Evolutionary conservation across 352 stramenopile species (phyloP).

Genomic region (Vaucheria bursata): DNA sequence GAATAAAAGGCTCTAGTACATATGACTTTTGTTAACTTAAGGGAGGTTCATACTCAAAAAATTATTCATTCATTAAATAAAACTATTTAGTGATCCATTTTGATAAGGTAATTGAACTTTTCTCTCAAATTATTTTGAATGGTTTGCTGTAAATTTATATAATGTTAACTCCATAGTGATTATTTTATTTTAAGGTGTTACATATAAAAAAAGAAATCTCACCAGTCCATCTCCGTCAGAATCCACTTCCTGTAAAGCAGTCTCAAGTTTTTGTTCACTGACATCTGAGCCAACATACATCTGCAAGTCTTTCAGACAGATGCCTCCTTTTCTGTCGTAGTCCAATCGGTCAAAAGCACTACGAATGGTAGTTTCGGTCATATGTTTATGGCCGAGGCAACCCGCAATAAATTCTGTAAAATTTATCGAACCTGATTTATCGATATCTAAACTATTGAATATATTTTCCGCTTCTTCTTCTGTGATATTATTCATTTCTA

Average conservation of each 20-base stretch:
- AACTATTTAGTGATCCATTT: not conserved
- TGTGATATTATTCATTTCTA: not conserved
- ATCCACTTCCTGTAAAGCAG: not conserved
- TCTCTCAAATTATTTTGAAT: not conserved
- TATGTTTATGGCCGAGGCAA: conserved; percentile 23
- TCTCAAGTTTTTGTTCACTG: not conserved
- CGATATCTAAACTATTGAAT: conserved; percentile 32
- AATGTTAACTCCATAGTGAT: not conserved
- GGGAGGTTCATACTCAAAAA: not conserved
- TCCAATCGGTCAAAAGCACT: conserved; percentile 35
- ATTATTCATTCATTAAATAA: not conserved
- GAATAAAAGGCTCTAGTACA: not conserved
- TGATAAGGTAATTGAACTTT: not conserved
- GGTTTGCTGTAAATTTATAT: not conserved
- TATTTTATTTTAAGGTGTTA: not conserved
- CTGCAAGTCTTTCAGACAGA: not conserved
- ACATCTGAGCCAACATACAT: conserved; percentile 12
- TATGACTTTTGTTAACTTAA: not conserved
- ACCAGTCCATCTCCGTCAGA: not conserved
- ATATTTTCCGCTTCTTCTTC: conserved; percentile 27
- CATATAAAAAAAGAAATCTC: not conserved
- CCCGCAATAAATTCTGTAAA: conserved; percentile 39
- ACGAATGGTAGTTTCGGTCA: conserved; percentile 17
- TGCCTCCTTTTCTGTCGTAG: not conserved
- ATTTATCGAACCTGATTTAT: conserved; percentile 30